Evolutionary conservation across 2,329 filamentous ascomycete species (phyloP).

Genomic region (Clarireedia homoeocarpa): DNA sequence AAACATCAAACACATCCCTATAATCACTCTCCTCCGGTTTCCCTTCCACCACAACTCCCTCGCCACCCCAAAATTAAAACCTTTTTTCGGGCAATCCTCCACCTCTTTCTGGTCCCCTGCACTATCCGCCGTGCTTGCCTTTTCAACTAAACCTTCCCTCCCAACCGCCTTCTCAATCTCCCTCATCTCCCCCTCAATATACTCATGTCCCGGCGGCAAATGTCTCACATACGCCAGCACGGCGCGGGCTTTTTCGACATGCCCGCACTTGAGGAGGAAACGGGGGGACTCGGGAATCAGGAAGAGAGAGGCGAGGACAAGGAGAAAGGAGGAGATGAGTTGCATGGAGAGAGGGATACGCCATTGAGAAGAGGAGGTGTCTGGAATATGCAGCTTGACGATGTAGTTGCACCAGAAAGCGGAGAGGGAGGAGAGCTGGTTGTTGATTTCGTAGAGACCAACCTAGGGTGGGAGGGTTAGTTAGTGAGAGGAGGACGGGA

Average conservation of each 20-base stretch:
- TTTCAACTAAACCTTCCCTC: constrained; percentile 4
- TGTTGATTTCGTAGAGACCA: constrained; percentile 25
- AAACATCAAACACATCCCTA: constrained; percentile 20
- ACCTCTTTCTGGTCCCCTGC: neutral
- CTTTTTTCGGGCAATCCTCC: neutral
- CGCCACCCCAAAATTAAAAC: constrained; percentile 1
- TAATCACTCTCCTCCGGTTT: constrained; percentile 17
- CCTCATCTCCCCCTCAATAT: constrained; percentile 15
- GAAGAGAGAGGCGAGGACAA: constrained; percentile 34
- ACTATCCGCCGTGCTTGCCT: neutral
- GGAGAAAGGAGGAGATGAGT: constrained; percentile 25
- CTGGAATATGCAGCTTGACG: constrained; percentile 17
- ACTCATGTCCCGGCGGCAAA: constrained; percentile 9
- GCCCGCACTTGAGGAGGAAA: constrained; percentile 13
- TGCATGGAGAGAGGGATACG: constrained; percentile 31
- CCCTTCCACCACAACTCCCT: constrained; percentile 19
- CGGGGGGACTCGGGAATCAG: constrained; percentile 65
- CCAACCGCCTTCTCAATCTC: constrained; percentile 17
- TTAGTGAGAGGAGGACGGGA: neutral
- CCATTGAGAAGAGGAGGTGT: constrained; percentile 22
- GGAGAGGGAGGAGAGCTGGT: constrained; percentile 19
- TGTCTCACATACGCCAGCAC: constrained; percentile 13
- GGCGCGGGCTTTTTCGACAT: constrained; percentile 9
- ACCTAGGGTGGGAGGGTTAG: constrained; percentile 12
- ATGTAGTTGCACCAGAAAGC: constrained; percentile 24